Base-by-base conservation (phyloP, 495 filamentous ascomycete genomes). In the Penicillium goetzii region DNA sequence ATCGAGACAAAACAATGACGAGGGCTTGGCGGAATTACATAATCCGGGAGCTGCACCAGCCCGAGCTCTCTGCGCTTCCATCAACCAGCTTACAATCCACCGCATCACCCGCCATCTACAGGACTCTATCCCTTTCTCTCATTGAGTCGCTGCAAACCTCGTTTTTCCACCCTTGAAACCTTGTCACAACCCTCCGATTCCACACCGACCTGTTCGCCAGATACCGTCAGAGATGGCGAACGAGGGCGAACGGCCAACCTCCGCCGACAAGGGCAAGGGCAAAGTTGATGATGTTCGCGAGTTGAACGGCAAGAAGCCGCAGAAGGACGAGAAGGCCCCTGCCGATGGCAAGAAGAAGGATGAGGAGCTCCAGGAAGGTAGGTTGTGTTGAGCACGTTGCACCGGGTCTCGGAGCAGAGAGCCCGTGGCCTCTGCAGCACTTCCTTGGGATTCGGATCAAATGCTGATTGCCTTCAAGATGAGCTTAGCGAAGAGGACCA, bases 401-500 rank as follows among this genome's bases (percentile, higher is more conserved):
- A 49, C 38, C 49, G 33, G 17, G 53, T 58, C 17, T 55, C 50
- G 40, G 50, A 59, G 59, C 26, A 19, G 15, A 56, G 60, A 61
- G 59, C 66, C 57, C 62, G 38, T 60, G 64, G 30, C 49, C 34
- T 59, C 61, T 36, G 56, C 34, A 4, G 33, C 17, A 32, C 34
- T 21, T 55, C 47, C n/a, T 28, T 51, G 34, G 34, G 19, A n/a
- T 47, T 21, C 33, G 55, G 25, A 64, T 53, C 63, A 63, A 54
- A 68, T 56, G 30, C 59, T 67, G 23, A 59, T 23, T 10, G 34
- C 33, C n/a, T 41, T 40, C 65, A 72, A 81, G 91, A 97, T 76
- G 95, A 99, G 76, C 88, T 99, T 65, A 98, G 86, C 74, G 95
- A 98, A 69, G 95, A 99, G 76, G 95, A 99, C 68, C 93, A 97